Conservation (phyloP, 108 stramenopile species). For the Cyclotella choctawhatcheeana region DNA sequence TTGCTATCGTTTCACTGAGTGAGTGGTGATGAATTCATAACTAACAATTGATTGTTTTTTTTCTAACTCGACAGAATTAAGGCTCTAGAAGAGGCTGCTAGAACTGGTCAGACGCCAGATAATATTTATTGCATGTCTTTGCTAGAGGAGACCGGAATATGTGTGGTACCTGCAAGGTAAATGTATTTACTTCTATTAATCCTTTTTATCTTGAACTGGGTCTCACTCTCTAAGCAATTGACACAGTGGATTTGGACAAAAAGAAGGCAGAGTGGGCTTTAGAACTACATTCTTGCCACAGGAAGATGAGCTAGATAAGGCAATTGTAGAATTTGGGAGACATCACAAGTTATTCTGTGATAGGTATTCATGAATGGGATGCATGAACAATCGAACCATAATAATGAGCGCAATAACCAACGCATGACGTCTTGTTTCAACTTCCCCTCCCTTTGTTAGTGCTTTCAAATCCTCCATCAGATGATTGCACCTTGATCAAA, state of each 20-base stretch:
- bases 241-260: constrained; percentile 89
- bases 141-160: constrained; percentile 91
- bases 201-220: background rate
- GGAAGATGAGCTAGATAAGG: constrained; percentile 74
- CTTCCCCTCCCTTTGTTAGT: constrained; percentile 22
- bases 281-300: constrained; percentile 95
- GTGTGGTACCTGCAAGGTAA: constrained; percentile 87
- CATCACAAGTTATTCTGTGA: constrained; percentile 87
- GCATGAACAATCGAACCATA: too few species aligned
- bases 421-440: constrained; percentile 14
- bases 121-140: constrained; percentile 87
- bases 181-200: constrained; percentile 80
- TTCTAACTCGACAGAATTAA: too few species aligned
- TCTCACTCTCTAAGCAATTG: background rate
- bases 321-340: constrained; percentile 71
- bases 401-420: too few species aligned
- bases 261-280: constrained; percentile 88
- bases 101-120: constrained; percentile 80
- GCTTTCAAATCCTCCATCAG: constrained; percentile 34
- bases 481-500: constrained; percentile 19
- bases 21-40: too few species aligned
- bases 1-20: too few species aligned
- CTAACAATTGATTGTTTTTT: too few species aligned
- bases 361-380: constrained; percentile 65
- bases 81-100: constrained; percentile 81